Conservation (phyloP, 352 stramenopile species). For the Globisporangium abappressorium region DNA sequence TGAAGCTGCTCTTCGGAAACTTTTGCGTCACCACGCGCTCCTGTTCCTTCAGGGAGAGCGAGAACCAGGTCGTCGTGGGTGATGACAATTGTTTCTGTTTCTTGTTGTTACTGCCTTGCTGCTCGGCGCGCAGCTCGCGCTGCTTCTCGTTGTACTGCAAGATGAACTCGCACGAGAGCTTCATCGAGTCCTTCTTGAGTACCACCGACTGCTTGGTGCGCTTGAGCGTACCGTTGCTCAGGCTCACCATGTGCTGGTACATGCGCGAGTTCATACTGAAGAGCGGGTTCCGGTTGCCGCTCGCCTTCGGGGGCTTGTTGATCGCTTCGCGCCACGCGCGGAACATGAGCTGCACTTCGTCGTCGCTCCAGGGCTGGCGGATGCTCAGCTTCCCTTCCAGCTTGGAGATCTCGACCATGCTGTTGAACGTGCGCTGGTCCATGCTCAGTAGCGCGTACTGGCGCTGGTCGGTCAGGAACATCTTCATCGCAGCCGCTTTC, state of each 20-base stretch:
- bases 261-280: conserved; percentile 15
- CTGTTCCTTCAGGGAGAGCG: conserved; percentile 8
- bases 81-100: not conserved
- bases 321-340: conserved; percentile 14
- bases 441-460: conserved; percentile 13
- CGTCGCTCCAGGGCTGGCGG: conserved; percentile 12
- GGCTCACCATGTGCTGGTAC: conserved; percentile 9
- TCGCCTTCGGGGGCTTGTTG: not conserved
- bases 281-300: not conserved
- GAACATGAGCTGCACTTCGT: conserved; percentile 12
- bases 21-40: conserved; percentile 10
- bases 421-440: conserved; percentile 11
- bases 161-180: conserved; percentile 16
- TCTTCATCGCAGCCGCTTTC: conserved; percentile 1
- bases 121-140: not conserved
- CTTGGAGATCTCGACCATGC: conserved; percentile 13
- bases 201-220: conserved; percentile 17
- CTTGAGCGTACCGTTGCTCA: conserved; percentile 5
- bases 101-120: not conserved
- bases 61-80: conserved; percentile 2
- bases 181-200: conserved; percentile 17
- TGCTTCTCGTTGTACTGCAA: conserved; percentile 1
- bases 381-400: conserved; percentile 12
- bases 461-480: conserved; percentile 11
- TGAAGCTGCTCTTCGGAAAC: conserved; percentile 14